Evolutionary conservation across 2,329 filamentous ascomycete genomes (phyloP).

Genomic region (Botryosphaeria dothidea): DNA sequence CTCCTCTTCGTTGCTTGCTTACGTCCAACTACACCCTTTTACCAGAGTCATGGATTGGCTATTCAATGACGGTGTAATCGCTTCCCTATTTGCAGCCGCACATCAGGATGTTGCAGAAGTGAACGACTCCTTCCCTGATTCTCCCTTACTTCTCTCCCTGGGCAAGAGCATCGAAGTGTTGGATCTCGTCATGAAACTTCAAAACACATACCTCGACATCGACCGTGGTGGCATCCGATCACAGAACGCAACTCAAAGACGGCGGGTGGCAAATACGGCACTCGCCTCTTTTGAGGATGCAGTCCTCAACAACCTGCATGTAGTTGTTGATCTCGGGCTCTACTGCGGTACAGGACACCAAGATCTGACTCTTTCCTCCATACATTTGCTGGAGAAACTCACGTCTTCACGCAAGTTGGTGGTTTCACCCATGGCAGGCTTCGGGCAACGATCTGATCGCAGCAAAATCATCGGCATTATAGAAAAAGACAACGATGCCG

Average conservation of each 20-base stretch:
- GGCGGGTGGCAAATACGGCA: constrained; percentile 70
- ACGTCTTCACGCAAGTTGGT: constrained; percentile 81
- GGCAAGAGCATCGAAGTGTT: constrained; percentile 82
- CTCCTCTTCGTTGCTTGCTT: constrained; percentile 73
- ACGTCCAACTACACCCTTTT: constrained; percentile 88
- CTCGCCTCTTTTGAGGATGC: constrained; percentile 93
- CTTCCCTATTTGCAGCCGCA: constrained; percentile 73
- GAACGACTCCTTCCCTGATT: constrained; percentile 71
- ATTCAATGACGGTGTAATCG: constrained; percentile 87
- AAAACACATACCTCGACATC: constrained; percentile 88
- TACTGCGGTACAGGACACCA: constrained; percentile 86
- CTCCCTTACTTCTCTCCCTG: constrained; percentile 77
- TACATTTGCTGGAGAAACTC: constrained; percentile 82
- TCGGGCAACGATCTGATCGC: constrained; percentile 64
- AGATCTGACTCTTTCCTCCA: constrained; percentile 74
- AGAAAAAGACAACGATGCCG: constrained; percentile 76
- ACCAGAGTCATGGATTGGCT: constrained; percentile 97
- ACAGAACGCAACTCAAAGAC: constrained; percentile 60
- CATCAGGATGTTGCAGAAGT: constrained; percentile 75
- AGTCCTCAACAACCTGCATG: constrained; percentile 73
- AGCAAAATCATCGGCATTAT: constrained; percentile 89
- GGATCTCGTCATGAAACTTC: constrained; percentile 78
- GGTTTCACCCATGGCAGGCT: constrained; percentile 64
- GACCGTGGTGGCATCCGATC: constrained; percentile 30
- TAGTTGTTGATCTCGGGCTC: constrained; percentile 80